These are phyloP conservation scores for Fonsecaea erecta DNA, from an alignment of 2,329 filamentous ascomycete genomes.

Conservation along the genomic window DNA sequence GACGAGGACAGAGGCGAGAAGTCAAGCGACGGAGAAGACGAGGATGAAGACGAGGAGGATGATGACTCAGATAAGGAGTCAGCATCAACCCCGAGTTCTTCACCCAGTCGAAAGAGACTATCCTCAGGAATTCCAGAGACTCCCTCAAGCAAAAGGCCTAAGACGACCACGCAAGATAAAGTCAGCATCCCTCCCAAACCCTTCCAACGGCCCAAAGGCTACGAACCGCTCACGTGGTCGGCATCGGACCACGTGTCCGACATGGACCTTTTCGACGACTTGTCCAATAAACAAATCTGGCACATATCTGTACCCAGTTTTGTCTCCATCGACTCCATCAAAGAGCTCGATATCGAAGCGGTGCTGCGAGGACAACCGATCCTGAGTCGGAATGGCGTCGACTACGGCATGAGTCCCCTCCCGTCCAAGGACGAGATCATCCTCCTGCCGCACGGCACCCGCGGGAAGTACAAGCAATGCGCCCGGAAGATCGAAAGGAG, in stretches of 20 bases:
- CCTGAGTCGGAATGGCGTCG: conserved; percentile 48
- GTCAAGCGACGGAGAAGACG: not conserved
- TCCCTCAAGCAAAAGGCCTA: conserved; percentile 15
- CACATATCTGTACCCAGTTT: conserved; percentile 54
- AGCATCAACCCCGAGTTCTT: conserved; percentile 16
- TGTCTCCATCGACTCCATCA: conserved; percentile 51
- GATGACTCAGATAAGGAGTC: conserved; percentile 17
- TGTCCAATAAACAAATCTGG: conserved; percentile 53
- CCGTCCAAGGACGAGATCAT: conserved; percentile 42
- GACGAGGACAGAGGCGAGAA: conserved; percentile 3
- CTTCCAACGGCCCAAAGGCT: conserved; percentile 51
- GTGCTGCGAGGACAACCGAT: conserved; percentile 49
- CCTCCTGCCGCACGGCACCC: conserved; percentile 39
- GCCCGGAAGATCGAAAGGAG: conserved; percentile 31
- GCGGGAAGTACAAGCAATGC: conserved; percentile 37
- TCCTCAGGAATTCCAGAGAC: conserved; percentile 7
- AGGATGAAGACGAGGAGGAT: not conserved
- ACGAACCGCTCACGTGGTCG: conserved; percentile 41
- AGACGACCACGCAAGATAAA: conserved; percentile 10
- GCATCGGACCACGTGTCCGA: conserved; percentile 26
- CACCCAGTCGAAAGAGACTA: conserved; percentile 23
- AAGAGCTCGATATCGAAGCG: conserved; percentile 50
- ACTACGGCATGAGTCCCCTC: conserved; percentile 35
- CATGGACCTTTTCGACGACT: conserved; percentile 25
- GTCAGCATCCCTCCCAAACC: conserved; percentile 41